Conservation (phyloP, 1,284 basidiomycete species). For the Leccinum solheimii region DNA sequence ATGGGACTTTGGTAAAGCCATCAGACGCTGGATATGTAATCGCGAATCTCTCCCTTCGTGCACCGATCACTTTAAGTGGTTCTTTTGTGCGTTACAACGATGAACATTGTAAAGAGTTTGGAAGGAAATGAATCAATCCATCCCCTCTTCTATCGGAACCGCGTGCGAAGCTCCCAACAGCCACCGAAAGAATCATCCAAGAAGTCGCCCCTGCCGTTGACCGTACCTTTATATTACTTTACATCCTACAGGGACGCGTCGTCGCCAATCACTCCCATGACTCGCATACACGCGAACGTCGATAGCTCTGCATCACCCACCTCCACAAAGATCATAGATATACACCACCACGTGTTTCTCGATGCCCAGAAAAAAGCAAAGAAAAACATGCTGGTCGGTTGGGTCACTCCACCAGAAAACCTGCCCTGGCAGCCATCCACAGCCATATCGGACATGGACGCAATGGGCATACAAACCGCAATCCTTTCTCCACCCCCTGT, state of each 20-base stretch:
- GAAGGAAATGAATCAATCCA: constrained; percentile 31
- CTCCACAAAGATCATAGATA: constrained; percentile 48
- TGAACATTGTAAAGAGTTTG: constrained; percentile 59
- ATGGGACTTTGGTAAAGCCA: constrained; percentile 69
- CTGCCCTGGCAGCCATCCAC: constrained; percentile 62
- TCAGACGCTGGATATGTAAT: constrained; percentile 76
- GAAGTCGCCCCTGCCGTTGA: constrained; percentile 9
- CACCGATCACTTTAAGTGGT: constrained; percentile 62
- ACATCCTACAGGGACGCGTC: constrained; percentile 1
- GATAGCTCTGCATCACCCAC: background rate
- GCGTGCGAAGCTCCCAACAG: constrained; percentile 13
- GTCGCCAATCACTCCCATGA: constrained; percentile 14
- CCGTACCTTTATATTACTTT: constrained; percentile 5
- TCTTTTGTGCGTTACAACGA: constrained; percentile 75
- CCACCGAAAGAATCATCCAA: constrained; percentile 13
- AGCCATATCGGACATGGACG: constrained; percentile 61
- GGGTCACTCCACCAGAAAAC: constrained; percentile 59
- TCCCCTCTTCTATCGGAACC: constrained; percentile 18
- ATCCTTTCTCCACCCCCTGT: constrained; percentile 67
- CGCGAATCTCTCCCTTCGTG: constrained; percentile 61
- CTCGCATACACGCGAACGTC: constrained; percentile 6
- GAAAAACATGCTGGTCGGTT: constrained; percentile 50
- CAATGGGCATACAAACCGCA: constrained; percentile 52
- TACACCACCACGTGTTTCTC: constrained; percentile 74
- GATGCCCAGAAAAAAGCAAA: constrained; percentile 46